These are phyloP conservation scores for Catunica adiposa DNA, from an alignment of 2,329 filamentous ascomycete genomes.

Conservation along the genomic window DNA sequence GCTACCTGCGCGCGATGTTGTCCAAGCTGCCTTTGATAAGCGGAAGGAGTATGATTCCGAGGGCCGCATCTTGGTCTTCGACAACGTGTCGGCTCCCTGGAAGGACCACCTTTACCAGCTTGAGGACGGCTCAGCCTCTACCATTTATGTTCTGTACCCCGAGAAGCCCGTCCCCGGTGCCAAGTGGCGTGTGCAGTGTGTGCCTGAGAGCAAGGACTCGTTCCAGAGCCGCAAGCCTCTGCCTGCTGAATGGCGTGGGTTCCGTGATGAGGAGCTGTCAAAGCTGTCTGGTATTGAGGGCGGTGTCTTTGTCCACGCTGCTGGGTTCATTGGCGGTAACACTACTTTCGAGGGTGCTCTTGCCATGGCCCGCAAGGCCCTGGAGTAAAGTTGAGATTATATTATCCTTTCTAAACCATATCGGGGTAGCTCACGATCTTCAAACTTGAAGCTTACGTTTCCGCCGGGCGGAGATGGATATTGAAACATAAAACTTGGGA, in stretches of 20 bases:
- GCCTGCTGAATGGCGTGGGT: slow-evolving; percentile 80
- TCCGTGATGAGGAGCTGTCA: slow-evolving; percentile 73
- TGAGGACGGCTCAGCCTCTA: slow-evolving; percentile 44
- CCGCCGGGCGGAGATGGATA: neutral
- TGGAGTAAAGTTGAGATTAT: slow-evolving; percentile 23
- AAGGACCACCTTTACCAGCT: slow-evolving; percentile 89
- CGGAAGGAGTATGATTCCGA: slow-evolving; percentile 51
- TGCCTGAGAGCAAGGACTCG: slow-evolving; percentile 68
- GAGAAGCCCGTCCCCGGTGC: slow-evolving; percentile 58
- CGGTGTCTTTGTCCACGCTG: slow-evolving; percentile 83
- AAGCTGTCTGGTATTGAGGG: slow-evolving; percentile 51
- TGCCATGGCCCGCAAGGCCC: slow-evolving; percentile 66
- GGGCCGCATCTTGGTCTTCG: slow-evolving; percentile 68
- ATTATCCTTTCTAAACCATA: neutral
- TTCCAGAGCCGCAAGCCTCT: slow-evolving; percentile 86
- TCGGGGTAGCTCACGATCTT: neutral
- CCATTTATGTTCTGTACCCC: slow-evolving; percentile 81
- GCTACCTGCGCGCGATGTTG: slow-evolving; percentile 72
- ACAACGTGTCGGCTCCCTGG: slow-evolving; percentile 70
- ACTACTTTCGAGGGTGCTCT: slow-evolving; percentile 77
- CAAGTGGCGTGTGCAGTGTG: slow-evolving; percentile 89
- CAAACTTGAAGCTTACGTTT: neutral
- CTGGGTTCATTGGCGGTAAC: slow-evolving; percentile 92
- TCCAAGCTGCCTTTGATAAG: slow-evolving; percentile 56
- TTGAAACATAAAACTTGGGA: neutral